Base-by-base conservation (phyloP, 768 basidiomycete genomes). In the Amanita muscaria region DNA sequence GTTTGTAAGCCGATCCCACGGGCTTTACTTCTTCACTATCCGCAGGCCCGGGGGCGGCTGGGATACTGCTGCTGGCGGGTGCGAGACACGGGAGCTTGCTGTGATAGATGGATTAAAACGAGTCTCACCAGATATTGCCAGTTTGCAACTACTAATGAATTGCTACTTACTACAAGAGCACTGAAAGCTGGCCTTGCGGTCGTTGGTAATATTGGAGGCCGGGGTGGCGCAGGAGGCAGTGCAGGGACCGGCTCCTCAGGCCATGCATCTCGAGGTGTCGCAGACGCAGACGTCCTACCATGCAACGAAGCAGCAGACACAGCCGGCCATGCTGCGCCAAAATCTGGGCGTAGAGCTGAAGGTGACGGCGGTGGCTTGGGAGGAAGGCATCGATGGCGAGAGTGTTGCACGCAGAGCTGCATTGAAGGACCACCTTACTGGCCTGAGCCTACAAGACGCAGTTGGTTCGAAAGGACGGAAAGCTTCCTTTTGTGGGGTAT, bases 1-100 rank as follows among this genome's bases (percentile, higher is more conserved):
- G 94, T 1, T 82, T 87, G 59, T 92, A 97, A 0, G 83, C 75
- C 0, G 91, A 89, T 39, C 91, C 87, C 15, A 91, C 82, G 52
- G 94, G 93, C 4, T 79, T 79, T 61, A 93, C 88, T 0, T 91
- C 85, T 45, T 81, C 80, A 0, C 71, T 64, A 10, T 88, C 84
- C 53, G 87, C 89, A 0, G 78, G 72, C 0, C 82, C 2, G 10
- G 45, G 39, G 40, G 24, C 43, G 3, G 16, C 15, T 4, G 43
- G 4, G 34, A 24, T 2, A 32, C 25, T 24, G 23, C 35, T 24
- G 12, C 33, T 6, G 35, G 25, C 23, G 34, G 23, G 21, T 31
- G 31, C 21, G 23, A 30, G 41, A n/a, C n/a, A n/a, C 6, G n/a
- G n/a, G n/a, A n/a, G n/a, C n/a, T n/a, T n/a, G n/a, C n/a, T n/a